Evolutionary conservation across 2,329 filamentous ascomycete species (phyloP).

Genomic region (Paraconiothyrium brasiliense): DNA sequence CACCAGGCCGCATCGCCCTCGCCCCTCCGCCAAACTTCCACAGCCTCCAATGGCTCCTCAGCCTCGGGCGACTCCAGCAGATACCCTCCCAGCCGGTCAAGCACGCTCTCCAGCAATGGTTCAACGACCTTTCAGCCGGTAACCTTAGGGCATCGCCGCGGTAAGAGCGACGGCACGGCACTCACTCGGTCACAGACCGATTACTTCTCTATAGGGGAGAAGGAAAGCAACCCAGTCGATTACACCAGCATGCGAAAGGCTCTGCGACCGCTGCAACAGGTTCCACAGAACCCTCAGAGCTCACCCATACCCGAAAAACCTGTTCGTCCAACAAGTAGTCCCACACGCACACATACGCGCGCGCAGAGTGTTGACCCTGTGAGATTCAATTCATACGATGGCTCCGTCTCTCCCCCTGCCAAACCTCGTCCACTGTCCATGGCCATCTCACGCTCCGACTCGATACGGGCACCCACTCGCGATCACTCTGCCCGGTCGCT

Average conservation of each 20-base stretch:
- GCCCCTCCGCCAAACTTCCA: conserved; percentile 70
- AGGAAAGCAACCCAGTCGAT: conserved; percentile 64
- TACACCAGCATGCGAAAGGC: conserved; percentile 80
- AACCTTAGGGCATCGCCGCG: conserved; percentile 71
- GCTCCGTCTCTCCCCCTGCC: conserved; percentile 53
- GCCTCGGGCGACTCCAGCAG: conserved; percentile 65
- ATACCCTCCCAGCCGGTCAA: conserved; percentile 69
- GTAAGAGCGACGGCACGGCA: conserved; percentile 75
- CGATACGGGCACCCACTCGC: conserved; percentile 47
- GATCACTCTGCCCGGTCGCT: conserved; percentile 44
- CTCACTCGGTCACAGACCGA: conserved; percentile 62
- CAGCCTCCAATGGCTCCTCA: conserved; percentile 75
- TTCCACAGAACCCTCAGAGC: conserved; percentile 66
- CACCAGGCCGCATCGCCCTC: conserved; percentile 55
- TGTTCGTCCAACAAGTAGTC: conserved; percentile 24
- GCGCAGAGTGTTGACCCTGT: conserved; percentile 49
- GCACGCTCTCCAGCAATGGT: conserved; percentile 76
- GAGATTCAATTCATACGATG: conserved; percentile 55
- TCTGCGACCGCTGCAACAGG: conserved; percentile 64
- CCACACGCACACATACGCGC: conserved; percentile 26
- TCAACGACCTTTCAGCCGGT: conserved; percentile 66
- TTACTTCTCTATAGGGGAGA: conserved; percentile 52
- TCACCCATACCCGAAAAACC: conserved; percentile 42
- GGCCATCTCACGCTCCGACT: conserved; percentile 50
- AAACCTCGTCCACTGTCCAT: conserved; percentile 56